Evolutionary conservation across 192 early-diverging fungal species (phyloP).

Genomic region (Spizellomyces sp.): DNA sequence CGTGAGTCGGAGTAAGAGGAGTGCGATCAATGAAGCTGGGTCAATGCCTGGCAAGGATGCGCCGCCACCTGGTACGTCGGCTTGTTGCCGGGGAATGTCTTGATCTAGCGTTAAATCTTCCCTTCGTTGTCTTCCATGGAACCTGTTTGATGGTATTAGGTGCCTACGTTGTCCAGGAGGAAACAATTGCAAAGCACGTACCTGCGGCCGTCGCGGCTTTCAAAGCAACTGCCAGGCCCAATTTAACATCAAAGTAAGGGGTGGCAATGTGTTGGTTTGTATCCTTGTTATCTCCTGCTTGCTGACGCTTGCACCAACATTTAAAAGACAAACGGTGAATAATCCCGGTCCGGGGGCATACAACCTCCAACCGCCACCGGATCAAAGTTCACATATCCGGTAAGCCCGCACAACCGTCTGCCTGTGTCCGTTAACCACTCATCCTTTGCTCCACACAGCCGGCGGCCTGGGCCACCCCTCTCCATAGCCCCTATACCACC

Average conservation of each 20-base stretch:
- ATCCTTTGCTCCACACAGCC: neutral
- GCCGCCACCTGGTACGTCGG: slow-evolving; percentile 44
- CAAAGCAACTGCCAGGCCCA: slow-evolving; percentile 10
- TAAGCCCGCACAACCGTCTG: neutral
- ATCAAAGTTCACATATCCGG: slow-evolving; percentile 14
- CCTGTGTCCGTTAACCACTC: neutral
- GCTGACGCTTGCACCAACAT: no score
- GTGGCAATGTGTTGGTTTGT: neutral
- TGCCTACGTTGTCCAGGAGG: neutral
- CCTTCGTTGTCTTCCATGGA: no score
- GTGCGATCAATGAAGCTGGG: slow-evolving; percentile 39
- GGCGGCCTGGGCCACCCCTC: slow-evolving; percentile 5
- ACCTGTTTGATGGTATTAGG: no score
- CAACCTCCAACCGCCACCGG: slow-evolving; percentile 4
- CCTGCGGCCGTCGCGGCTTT: slow-evolving; percentile 6
- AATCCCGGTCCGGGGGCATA: slow-evolving; percentile 40
- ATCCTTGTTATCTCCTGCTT: neutral
- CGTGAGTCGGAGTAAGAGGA: slow-evolving; percentile 39
- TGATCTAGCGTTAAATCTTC: no score
- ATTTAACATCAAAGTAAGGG: neutral
- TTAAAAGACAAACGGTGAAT: neutral
- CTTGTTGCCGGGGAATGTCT: neutral
- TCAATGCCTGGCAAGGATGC: slow-evolving; percentile 39
- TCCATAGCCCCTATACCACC: slow-evolving; percentile 15
- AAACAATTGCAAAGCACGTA: neutral